A percentile compares a stretch with the other conserved stretches of the same genome.
phyloP scores from a whole-genome alignment of 345 rosid genomes.

The Hypericum androsaemum region DNA sequence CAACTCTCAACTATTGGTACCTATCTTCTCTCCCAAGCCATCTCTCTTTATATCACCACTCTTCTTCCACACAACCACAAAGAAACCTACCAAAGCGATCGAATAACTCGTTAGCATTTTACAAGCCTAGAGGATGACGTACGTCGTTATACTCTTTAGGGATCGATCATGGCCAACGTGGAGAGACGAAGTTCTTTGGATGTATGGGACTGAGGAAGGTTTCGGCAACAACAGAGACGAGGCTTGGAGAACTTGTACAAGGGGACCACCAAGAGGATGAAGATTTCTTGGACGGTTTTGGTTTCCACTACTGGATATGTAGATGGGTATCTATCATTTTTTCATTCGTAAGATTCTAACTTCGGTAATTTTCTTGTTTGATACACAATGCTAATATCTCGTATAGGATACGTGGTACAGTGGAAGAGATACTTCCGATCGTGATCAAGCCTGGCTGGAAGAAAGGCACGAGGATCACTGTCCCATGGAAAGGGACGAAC shows the following conservation, averaged over 20 bases:
- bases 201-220: constrained; percentile 58
- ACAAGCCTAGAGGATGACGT: too few species aligned
- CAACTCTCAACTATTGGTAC: too few species aligned
- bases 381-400: not conserved
- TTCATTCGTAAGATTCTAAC: not conserved
- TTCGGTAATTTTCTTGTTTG: not conserved
- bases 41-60: too few species aligned
- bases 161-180: too few species aligned
- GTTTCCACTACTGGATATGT: constrained; percentile 51
- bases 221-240: constrained; percentile 57
- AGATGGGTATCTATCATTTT: not conserved
- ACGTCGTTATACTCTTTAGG: too few species aligned
- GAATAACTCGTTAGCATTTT: too few species aligned
- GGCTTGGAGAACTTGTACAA: constrained; percentile 83
- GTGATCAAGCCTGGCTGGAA: constrained; percentile 87
- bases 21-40: too few species aligned
- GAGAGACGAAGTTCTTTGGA: constrained; percentile 44
- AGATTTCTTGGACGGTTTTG: constrained; percentile 65
- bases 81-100: too few species aligned
- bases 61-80: too few species aligned
- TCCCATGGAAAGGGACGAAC: constrained; percentile 70
- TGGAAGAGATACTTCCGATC: constrained; percentile 63
- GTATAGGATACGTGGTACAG: constrained; percentile 51
- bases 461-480: constrained; percentile 79
- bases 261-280: constrained; percentile 83